Conservation (phyloP, 768 basidiomycete genomes). For the Mrakia gelida region DNA sequence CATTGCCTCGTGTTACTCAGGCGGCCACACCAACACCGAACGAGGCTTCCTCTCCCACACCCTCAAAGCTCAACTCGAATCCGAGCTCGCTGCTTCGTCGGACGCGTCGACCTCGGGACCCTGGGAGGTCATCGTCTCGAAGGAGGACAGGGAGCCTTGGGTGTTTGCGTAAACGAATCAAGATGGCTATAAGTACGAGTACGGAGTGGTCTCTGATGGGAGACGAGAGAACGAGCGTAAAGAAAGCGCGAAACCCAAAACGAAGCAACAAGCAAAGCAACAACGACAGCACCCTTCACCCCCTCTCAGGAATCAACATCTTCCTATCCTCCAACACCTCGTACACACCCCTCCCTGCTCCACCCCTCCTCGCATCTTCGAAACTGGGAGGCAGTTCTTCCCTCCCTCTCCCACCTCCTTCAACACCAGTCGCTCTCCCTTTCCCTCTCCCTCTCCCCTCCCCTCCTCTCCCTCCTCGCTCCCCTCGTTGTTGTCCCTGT, state of each 20-base stretch:
- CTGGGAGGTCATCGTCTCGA: constrained; percentile 64
- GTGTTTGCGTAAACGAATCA: constrained; percentile 2
- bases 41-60: constrained; percentile 74
- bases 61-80: constrained; percentile 60
- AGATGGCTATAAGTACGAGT: too few species aligned
- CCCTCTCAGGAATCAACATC: constrained; percentile 1
- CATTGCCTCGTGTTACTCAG: constrained; percentile 44
- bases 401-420: too few species aligned
- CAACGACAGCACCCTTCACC: neutral
- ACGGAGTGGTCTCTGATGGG: too few species aligned
- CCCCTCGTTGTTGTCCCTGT: too few species aligned
- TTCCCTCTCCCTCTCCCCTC: too few species aligned
- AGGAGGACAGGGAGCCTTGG: constrained; percentile 64
- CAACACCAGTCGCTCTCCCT: too few species aligned
- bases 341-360: neutral
- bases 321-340: constrained; percentile 2
- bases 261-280: neutral
- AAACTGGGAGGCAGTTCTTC: too few species aligned
- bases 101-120: neutral
- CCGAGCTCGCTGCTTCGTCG: constrained; percentile 48
- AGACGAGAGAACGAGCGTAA: neutral
- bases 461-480: too few species aligned
- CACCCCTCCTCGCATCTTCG: too few species aligned
- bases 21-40: constrained; percentile 92
- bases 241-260: too few species aligned